These are phyloP conservation scores for Globisporangium ultimum DNA, from an alignment of 352 stramenopile genomes.

Conservation along the genomic window DNA sequence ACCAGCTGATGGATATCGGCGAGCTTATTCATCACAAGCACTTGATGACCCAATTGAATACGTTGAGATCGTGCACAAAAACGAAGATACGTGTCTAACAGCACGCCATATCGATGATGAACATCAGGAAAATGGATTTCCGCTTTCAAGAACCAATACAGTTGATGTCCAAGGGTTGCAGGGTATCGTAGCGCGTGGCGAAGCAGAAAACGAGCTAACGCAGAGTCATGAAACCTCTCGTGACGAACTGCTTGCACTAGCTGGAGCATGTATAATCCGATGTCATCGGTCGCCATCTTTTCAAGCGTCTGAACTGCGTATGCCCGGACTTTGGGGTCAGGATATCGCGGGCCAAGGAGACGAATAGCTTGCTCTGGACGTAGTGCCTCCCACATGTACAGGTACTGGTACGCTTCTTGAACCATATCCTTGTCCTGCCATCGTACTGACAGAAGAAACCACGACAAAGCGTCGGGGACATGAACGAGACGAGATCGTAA, in stretches of 20 bases:
- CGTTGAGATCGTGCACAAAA: neutral
- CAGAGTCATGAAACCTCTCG: constrained; percentile 72
- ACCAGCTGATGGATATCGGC: constrained; percentile 37
- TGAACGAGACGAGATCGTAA: constrained; percentile 14
- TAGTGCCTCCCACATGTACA: constrained; percentile 24
- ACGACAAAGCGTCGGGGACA: constrained; percentile 28
- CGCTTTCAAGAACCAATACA: constrained; percentile 80
- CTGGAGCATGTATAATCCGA: constrained; percentile 80
- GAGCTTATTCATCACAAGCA: constrained; percentile 89
- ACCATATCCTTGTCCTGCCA: constrained; percentile 31
- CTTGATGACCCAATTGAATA: constrained; percentile 70
- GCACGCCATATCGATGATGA: constrained; percentile 13
- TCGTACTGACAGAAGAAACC: constrained; percentile 42
- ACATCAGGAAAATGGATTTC: constrained; percentile 40
- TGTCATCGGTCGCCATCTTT: constrained; percentile 68
- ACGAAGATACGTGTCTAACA: constrained; percentile 14
- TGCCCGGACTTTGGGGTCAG: constrained; percentile 88
- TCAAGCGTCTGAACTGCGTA: constrained; percentile 90
- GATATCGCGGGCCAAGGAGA: constrained; percentile 72
- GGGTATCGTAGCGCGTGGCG: constrained; percentile 64
- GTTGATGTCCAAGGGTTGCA: constrained; percentile 62
- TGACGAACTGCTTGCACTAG: constrained; percentile 80
- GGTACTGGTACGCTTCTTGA: constrained; percentile 30
- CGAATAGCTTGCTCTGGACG: constrained; percentile 60
- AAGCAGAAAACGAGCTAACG: constrained; percentile 69